Conservation (phyloP, 1,284 basidiomycete genomes). For the Microbotryomycetes sp. region DNA sequence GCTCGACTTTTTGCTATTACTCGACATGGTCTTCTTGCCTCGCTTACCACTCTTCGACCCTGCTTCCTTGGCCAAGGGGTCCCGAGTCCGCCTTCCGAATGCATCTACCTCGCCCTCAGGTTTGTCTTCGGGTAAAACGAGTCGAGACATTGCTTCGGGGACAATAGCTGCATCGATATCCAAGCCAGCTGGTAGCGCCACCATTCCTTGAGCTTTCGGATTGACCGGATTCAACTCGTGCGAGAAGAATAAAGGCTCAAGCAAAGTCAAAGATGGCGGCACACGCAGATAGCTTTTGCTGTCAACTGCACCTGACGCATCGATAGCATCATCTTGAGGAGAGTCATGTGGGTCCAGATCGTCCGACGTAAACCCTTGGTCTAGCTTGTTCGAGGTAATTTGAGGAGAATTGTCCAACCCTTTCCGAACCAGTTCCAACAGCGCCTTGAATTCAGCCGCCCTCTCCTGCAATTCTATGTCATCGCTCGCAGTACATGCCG, state of each 20-base stretch:
- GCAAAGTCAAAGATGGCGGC: conserved; percentile 82
- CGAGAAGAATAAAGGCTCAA: conserved; percentile 69
- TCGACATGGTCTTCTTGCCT: conserved; percentile 37
- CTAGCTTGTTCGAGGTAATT: too few species aligned
- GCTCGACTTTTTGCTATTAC: conserved; percentile 50
- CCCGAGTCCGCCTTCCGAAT: conserved; percentile 34
- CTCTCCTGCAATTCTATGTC: conserved; percentile 89
- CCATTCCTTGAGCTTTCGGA: conserved; percentile 66
- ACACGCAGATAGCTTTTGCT: conserved; percentile 15
- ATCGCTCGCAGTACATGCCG: conserved; percentile 9
- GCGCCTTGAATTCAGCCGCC: conserved; percentile 22
- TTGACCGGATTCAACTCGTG: conserved; percentile 86
- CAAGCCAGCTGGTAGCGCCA: conserved; percentile 73
- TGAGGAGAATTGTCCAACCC: conserved; percentile 22
- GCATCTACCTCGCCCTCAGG: conserved; percentile 40
- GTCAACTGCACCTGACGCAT: conserved; percentile 11
- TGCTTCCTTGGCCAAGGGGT: conserved; percentile 35
- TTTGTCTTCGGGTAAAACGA: conserved; percentile 12
- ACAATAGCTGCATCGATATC: conserved; percentile 81
- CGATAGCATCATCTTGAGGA: background rate
- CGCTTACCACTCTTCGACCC: conserved; percentile 35
- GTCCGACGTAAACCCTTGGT: background rate
- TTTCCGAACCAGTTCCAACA: conserved; percentile 17
- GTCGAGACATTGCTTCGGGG: conserved; percentile 40
- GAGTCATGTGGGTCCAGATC: background rate